Evolutionary conservation across 768 basidiomycete genomes (phyloP), one percentile per base, ranked within the genome.

Genomic region (Rhodotorula kratochvilovae): DNA sequence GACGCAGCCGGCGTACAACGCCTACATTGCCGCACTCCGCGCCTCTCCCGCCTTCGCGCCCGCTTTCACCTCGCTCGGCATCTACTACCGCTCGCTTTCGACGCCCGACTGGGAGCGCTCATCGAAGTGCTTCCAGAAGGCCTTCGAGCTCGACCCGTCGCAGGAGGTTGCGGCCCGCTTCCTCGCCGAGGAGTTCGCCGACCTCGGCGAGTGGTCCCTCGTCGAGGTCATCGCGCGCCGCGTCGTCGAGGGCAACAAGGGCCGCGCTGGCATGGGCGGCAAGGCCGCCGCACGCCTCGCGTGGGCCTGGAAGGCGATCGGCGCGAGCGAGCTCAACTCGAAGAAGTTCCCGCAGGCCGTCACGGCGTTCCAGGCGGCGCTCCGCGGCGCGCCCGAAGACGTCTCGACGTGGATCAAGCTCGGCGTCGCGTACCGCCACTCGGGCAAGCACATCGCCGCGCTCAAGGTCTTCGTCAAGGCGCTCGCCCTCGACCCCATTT

Each of bases 231-330:
- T 99, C n/a, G 92, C 95, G 4, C 86, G 88, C 51, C 84, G 96
- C 62, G 90, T 92, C 0, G 94, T 98, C 68, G 91, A 93, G 57
- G 94, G 92, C 27, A 93, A 97, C 82, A 92, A 92, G 42, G 91
- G 90, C 16, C 77, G 88, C 35, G 85, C 86, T 72, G 86, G 85
- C 33, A 88, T 84, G 21, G 81, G 85, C 60, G 82, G 81, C 33
- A 81, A 80, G 6, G 81, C 83, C 15, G 84, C 84, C 15, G 89
- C 90, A 0, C 87, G 86, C 48, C 93, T 95, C 76, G 85, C 89
- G 15, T 99, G 96, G 96, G 96, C 96, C 6, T 99, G 95, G 94
- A 97, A 96, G 81, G 94, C 93, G 31, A 81, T 92, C 46, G 96
- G 92, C 2, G 86, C 91, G 1, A 93, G 93, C 3, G 92, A 94